Percentiles rank a stretch among this genome's conserved stretches.
These are phyloP conservation scores for Rhodotorula kratochvilovae DNA, from an alignment of 768 basidiomycete genomes.

Conservation along the genomic window DNA sequence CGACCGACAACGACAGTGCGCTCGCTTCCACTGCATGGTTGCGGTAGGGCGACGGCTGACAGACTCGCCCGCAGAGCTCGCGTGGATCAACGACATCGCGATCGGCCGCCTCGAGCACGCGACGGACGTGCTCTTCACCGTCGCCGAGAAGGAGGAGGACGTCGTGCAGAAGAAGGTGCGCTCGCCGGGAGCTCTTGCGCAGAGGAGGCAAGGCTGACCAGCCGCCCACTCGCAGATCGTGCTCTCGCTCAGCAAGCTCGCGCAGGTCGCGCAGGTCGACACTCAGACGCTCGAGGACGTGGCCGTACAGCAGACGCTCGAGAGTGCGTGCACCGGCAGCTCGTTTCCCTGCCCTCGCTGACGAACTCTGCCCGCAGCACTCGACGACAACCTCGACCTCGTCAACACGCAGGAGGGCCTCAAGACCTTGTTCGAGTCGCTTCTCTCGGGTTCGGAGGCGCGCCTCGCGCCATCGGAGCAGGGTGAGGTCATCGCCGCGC, in stretches of 20 bases:
- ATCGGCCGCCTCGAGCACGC: conserved; percentile 64
- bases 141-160: conserved; percentile 57
- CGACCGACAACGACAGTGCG: conserved; percentile 58
- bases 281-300: too few relatives aligned
- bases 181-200: neutral
- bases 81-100: conserved; percentile 84
- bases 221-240: conserved; percentile 59
- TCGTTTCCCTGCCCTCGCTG: neutral
- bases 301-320: conserved; percentile 53
- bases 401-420: conserved; percentile 75
- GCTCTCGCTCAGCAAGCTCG: conserved; percentile 84
- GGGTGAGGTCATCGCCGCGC: conserved; percentile 15
- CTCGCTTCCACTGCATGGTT: too few relatives aligned
- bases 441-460: conserved; percentile 25
- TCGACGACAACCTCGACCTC: conserved; percentile 83
- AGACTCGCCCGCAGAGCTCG: conserved; percentile 43
- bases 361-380: conserved; percentile 54
- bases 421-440: conserved; percentile 58
- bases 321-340: conserved; percentile 46
- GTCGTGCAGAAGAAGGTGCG: conserved; percentile 74
- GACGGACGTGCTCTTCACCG: conserved; percentile 60
- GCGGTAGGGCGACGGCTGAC: too few relatives aligned
- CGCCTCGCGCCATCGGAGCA: conserved; percentile 7
- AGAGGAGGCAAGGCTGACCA: too few relatives aligned
- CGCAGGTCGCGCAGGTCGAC: conserved; percentile 64